phyloP scores from a whole-genome alignment of 2,329 filamentous ascomycete genomes.

The Nemania bipapillata region DNA sequence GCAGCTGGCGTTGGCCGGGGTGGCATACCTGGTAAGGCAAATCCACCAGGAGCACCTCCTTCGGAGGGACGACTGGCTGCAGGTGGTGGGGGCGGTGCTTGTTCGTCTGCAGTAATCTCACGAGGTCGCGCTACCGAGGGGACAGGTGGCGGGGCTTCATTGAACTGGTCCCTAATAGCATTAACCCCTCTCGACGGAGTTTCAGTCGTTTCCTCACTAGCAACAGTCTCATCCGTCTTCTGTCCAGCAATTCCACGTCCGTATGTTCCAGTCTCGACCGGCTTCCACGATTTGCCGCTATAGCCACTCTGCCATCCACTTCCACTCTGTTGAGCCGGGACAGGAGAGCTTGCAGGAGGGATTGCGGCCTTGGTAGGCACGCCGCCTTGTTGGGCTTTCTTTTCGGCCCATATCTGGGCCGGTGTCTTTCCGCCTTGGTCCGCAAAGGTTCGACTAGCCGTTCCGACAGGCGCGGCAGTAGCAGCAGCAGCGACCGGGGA shows the following conservation, averaged over 20 bases:
- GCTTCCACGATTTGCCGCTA: conserved; percentile 86
- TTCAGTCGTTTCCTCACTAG: conserved; percentile 60
- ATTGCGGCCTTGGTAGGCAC: conserved; percentile 59
- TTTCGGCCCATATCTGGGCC: conserved; percentile 96
- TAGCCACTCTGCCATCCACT: conserved; percentile 89
- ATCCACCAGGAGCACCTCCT: conserved; percentile 70
- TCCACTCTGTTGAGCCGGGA: conserved; percentile 75
- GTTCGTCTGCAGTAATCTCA: conserved; percentile 52
- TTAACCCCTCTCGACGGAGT: conserved; percentile 73
- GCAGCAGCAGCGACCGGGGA: conserved; percentile 67
- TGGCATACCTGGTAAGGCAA: conserved; percentile 82
- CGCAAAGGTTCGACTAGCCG: conserved; percentile 91
- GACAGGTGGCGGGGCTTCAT: conserved; percentile 77
- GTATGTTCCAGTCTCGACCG: conserved; percentile 79
- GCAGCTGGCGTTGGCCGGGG: conserved; percentile 67
- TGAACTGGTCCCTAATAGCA: conserved; percentile 84
- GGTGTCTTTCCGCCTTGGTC: conserved; percentile 96
- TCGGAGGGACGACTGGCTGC: conserved; percentile 66
- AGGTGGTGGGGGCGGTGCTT: conserved; percentile 71
- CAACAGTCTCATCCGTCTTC: conserved; percentile 68
- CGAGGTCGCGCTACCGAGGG: conserved; percentile 39
- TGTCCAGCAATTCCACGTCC: conserved; percentile 72
- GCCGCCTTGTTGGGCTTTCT: conserved; percentile 84
- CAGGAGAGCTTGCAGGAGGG: conserved; percentile 61
- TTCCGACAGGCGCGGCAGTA: conserved; percentile 75